Evolutionary conservation across 1,284 basidiomycete genomes (phyloP).

Genomic region (Cerioporus squamosus): DNA sequence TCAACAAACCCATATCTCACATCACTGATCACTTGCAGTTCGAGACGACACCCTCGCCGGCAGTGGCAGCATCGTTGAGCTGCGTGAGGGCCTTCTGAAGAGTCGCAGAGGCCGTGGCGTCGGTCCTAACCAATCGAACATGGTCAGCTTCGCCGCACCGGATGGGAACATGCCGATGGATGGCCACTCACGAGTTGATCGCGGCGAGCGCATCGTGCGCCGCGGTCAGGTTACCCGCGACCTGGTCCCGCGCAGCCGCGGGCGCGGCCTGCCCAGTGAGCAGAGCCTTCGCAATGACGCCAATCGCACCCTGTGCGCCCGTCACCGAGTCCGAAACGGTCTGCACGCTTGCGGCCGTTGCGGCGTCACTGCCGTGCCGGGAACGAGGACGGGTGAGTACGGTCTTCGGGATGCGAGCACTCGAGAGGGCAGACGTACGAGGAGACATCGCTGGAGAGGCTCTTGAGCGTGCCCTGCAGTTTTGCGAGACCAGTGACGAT

Average conservation of each 20-base stretch:
- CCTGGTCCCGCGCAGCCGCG: constrained; percentile 40
- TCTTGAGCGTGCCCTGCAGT: constrained; percentile 35
- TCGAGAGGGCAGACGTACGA: constrained; percentile 13
- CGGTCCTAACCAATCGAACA: constrained; percentile 16
- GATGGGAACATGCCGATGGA: neutral
- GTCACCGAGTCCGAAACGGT: constrained; percentile 34
- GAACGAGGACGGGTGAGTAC: neutral
- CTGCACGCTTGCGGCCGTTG: constrained; percentile 28
- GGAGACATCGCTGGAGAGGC: constrained; percentile 23
- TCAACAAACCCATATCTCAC: neutral
- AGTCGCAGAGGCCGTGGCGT: constrained; percentile 13
- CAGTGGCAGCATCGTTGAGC: constrained; percentile 18
- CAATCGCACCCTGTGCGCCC: constrained; percentile 37
- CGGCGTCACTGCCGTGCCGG: constrained; percentile 32
- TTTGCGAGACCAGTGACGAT: constrained; percentile 35
- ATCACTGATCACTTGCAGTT: constrained; percentile 25
- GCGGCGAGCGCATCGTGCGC: constrained; percentile 36
- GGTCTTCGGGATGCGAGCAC: neutral
- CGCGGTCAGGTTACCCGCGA: constrained; percentile 34
- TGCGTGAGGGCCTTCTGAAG: constrained; percentile 24
- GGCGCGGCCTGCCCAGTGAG: constrained; percentile 39
- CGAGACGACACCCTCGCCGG: constrained; percentile 29
- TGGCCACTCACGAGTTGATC: constrained; percentile 37
- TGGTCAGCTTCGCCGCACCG: neutral
- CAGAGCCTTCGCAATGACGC: constrained; percentile 40